Evolutionary conservation across 192 early-diverging fungal species (phyloP).

Genomic region (Linderina pennispora): DNA sequence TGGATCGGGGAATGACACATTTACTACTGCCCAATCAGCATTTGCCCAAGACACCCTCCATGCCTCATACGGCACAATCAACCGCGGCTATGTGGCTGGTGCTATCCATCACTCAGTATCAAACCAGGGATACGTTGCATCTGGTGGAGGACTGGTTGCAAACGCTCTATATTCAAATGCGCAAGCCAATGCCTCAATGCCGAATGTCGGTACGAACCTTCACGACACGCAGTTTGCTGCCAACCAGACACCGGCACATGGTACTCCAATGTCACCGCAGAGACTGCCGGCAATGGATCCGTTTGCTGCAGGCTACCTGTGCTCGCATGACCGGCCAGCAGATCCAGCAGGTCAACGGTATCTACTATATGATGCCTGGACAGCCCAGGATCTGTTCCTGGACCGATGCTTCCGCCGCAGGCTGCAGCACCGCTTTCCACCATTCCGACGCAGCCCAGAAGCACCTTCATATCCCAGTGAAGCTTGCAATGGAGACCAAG

Average conservation of each 20-base stretch:
- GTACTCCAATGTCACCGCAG: not conserved
- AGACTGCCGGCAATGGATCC: no score
- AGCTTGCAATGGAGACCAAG: constrained; percentile 19
- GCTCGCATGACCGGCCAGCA: constrained; percentile 5
- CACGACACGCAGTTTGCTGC: constrained; percentile 3
- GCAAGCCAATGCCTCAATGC: constrained; percentile 31
- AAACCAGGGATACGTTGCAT: constrained; percentile 1
- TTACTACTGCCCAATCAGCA: not conserved
- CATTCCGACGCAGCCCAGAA: no score
- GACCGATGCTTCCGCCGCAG: not conserved
- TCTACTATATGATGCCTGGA: not conserved
- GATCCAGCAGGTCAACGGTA: no score
- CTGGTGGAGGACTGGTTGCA: not conserved
- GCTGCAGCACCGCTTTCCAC: constrained; percentile 6
- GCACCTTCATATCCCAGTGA: no score
- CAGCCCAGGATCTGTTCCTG: no score
- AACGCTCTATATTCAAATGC: constrained; percentile 4
- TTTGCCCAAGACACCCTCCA: constrained; percentile 9
- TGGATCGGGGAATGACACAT: no score
- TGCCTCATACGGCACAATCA: constrained; percentile 20
- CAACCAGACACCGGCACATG: not conserved
- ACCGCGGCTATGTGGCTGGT: constrained; percentile 8
- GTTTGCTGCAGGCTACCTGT: constrained; percentile 1
- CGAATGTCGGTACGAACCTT: constrained; percentile 16
- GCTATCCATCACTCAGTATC: not conserved